Conservation (phyloP, 164 flowering plant species). For the Aristolochia fimbriata region DNA sequence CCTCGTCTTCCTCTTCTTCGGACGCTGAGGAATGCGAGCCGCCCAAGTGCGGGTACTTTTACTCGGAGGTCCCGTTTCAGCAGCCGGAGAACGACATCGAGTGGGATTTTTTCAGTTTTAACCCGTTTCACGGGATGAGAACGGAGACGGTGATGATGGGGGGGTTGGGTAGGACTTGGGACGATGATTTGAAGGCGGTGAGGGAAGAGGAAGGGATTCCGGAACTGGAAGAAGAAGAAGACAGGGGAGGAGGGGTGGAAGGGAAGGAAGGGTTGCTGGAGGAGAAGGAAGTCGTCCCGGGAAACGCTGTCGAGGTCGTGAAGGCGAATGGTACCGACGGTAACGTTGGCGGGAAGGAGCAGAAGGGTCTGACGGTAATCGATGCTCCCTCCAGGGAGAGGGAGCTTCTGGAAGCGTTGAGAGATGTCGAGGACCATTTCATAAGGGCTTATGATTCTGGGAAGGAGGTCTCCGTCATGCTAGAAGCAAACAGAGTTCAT, state of each 20-base stretch:
- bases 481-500: conserved; percentile 65
- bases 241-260: conserved; percentile 4
- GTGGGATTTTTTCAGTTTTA: conserved; percentile 30
- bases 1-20: conserved; percentile 19
- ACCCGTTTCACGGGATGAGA: conserved; percentile 46
- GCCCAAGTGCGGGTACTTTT: conserved; percentile 13
- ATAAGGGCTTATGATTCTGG: conserved; percentile 77
- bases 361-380: conserved; percentile 49
- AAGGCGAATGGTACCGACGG: conserved; percentile 10
- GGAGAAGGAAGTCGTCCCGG: conserved; percentile 26
- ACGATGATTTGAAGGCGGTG: conserved; percentile 69
- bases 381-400: conserved; percentile 62
- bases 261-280: conserved; percentile 26
- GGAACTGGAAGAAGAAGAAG: conserved; percentile 28
- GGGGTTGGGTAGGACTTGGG: conserved; percentile 38
- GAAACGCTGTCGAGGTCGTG: conserved; percentile 12
- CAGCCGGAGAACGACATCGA: conserved; percentile 31
- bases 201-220: conserved; percentile 75
- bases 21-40: conserved; percentile 7
- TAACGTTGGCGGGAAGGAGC: conserved; percentile 12
- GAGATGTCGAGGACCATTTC: conserved; percentile 77
- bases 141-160: conserved; percentile 28
- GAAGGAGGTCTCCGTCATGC: conserved; percentile 76
- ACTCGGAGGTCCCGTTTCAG: conserved; percentile 7
- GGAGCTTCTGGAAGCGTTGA: conserved; percentile 75